Conservation (phyloP, 2,329 filamentous ascomycete genomes). For the Fusarium mexicanum region DNA sequence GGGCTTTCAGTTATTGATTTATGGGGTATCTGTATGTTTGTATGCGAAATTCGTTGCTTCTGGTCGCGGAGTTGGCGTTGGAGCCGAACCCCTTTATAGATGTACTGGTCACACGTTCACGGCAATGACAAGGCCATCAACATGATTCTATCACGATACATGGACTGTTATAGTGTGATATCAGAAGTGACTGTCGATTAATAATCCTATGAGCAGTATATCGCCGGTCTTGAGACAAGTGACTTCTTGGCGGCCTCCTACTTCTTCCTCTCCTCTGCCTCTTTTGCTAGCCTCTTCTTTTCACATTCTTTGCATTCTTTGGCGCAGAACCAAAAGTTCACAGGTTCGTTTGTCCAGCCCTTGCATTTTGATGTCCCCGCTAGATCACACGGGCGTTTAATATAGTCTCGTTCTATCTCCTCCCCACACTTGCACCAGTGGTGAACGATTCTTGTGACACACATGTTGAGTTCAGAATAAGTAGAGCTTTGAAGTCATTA, state of each 20-base stretch:
- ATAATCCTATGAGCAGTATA: fast-evolving
- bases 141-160: background rate
- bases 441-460: background rate
- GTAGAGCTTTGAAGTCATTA: fast-evolving
- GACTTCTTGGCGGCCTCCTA: background rate
- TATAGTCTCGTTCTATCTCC: background rate
- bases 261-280: background rate
- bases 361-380: background rate
- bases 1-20: too few relatives aligned
- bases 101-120: background rate
- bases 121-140: too few relatives aligned
- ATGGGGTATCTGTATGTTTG: fast-evolving
- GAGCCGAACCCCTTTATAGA: background rate
- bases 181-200: fast-evolving
- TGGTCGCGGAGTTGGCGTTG: background rate
- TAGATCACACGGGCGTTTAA: background rate
- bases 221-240: background rate
- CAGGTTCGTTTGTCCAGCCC: background rate
- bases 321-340: background rate
- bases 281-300: background rate
- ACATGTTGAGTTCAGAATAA: background rate
- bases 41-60: background rate
- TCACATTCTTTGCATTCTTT: background rate
- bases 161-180: background rate
- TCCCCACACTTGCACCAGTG: background rate